Evolutionary conservation across 2,329 filamentous ascomycete species (phyloP), one percentile per base, ranked within the genome.

Genomic region (Aspergillus flavus): DNA sequence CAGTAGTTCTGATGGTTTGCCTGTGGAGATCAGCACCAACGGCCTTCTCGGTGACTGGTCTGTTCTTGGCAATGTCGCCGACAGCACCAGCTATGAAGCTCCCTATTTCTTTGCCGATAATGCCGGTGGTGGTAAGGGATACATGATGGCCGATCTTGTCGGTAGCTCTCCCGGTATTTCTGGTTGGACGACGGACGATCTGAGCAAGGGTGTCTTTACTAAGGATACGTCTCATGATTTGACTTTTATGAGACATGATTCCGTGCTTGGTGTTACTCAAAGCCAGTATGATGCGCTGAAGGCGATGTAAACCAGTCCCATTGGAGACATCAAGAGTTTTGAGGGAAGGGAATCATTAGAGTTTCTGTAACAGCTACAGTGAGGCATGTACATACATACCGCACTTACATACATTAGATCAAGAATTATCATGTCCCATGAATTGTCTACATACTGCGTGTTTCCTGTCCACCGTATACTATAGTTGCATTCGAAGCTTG

Each of bases 51-150:
- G 65, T n/a, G 50, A 66, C 6, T 67, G 65, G 65, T 23, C 59
- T 4, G 14, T 23, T 9, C 54, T 63, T 1, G 64, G 64, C 3
- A 36, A n/a, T 4, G 58, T 66, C 6, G 46, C 60, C 23, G 45
- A 64, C 43, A 65, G 63, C 16, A 30, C 36, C 2, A 55, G 59
- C 48, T 67, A 59, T 11, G 65, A 67, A 32, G 65, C 55, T 2
- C 65, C 65, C 23, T 67, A 67, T 52, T 59, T 64, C 36, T 59
- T 67, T 36, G 62, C 61, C 57, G 65, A 67, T 36, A 67, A 67
- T 28, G 26, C 52, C 4, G 41, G 59, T 11, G 34, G 58, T 6
- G 54, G 55, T 6, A 62, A 66, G 57, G 61, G 61, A 21, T 67
- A 65, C 57, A 32, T 67, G 10, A 14, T 62, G 1, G 59, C 57